Conservation (phyloP, 768 basidiomycete genomes). For the Collybia sordida region DNA sequence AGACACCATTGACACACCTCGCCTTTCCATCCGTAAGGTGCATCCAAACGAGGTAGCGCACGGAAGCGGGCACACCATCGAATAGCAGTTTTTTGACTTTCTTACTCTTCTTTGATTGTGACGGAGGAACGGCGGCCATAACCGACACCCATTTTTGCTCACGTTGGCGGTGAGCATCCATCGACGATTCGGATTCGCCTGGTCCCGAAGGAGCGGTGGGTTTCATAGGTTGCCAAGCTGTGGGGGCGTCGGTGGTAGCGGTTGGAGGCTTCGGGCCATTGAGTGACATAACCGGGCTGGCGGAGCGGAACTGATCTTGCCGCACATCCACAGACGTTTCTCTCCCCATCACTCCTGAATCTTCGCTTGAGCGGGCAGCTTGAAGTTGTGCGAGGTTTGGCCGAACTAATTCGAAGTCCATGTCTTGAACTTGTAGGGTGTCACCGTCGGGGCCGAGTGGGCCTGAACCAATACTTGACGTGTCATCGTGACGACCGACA, state of each 20-base stretch:
- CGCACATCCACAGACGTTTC: constrained; percentile 33
- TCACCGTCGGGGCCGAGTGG: constrained; percentile 37
- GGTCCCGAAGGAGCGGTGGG: constrained; percentile 2
- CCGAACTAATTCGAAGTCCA: constrained; percentile 77
- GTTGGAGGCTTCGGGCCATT: constrained; percentile 18
- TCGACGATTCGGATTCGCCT: constrained; percentile 36
- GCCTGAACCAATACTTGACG: constrained; percentile 18
- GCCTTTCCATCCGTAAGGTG: constrained; percentile 77
- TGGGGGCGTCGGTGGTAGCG: constrained; percentile 16
- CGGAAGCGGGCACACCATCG: constrained; percentile 81
- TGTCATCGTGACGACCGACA: constrained; percentile 35
- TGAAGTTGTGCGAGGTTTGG: constrained; percentile 49
- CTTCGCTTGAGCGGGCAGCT: constrained; percentile 50
- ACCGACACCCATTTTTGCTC: constrained; percentile 76
- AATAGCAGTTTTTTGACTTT: constrained; percentile 72
- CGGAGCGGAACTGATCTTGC: constrained; percentile 29
- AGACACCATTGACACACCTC: constrained; percentile 66
- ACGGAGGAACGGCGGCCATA: constrained; percentile 53
- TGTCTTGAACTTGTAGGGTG: constrained; percentile 74
- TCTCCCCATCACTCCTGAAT: constrained; percentile 41
- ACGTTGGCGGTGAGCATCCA: constrained; percentile 70
- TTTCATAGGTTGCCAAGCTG: constrained; percentile 3
- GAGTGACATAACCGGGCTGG: constrained; percentile 44
- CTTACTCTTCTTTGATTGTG: constrained; percentile 74
- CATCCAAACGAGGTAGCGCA: constrained; percentile 84